These are phyloP conservation scores for Achlya hypogyna DNA, from an alignment of 352 stramenopile genomes.

Conservation along the genomic window DNA sequence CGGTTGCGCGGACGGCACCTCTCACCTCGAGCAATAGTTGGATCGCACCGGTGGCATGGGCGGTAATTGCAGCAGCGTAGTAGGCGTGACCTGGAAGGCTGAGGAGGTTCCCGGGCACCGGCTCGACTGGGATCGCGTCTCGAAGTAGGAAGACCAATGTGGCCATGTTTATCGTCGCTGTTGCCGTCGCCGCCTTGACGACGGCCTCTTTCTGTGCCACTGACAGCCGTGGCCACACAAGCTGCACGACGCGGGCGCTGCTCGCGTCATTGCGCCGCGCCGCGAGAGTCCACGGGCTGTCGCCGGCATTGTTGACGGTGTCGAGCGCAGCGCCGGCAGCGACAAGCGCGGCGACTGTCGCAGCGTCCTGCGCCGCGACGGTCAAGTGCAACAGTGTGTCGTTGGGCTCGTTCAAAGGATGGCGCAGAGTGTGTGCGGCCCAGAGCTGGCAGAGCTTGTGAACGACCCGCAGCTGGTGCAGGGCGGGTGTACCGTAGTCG, in stretches of 20 bases:
- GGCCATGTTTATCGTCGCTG: background rate
- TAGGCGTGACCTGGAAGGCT: background rate
- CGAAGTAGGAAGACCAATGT: background rate
- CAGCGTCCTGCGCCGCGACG: background rate
- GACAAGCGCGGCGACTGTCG: background rate
- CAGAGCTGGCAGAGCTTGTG: conserved; percentile 6
- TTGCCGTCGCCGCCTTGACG: background rate
- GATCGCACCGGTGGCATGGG: background rate
- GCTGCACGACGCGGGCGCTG: background rate
- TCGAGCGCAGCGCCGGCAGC: background rate
- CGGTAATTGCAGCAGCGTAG: conserved; percentile 1
- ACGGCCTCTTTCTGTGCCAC: background rate
- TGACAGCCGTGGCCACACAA: conserved; percentile 3
- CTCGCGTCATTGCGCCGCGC: background rate
- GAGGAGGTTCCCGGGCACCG: background rate
- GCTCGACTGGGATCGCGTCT: conserved; percentile 5
- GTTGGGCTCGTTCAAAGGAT: conserved; percentile 9
- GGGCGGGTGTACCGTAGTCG: background rate
- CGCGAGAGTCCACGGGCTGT: conserved; percentile 5
- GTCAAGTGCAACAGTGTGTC: conserved; percentile 17
- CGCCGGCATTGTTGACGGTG: conserved; percentile 1
- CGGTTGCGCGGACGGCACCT: no score
- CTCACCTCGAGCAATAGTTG: background rate
- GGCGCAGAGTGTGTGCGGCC: background rate
- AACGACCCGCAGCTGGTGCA: background rate